Conservation (phyloP, 768 basidiomycete genomes). For the Naganishia kalamii region DNA sequence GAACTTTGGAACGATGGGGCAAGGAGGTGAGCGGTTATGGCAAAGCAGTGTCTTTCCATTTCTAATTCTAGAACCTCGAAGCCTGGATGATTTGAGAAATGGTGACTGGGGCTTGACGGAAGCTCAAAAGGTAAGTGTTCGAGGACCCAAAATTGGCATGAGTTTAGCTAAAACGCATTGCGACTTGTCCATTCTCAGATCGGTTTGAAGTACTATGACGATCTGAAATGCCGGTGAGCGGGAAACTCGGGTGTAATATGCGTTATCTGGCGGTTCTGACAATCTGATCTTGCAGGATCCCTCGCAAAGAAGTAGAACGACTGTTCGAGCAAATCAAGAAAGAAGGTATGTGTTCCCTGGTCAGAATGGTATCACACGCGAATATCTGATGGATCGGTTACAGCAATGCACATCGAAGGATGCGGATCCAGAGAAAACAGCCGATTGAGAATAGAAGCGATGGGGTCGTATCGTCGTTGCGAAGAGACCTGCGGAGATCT, state of each 20-base stretch:
- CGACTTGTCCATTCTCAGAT: slow-evolving; percentile 22
- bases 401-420: slow-evolving; percentile 54
- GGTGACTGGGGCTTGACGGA: slow-evolving; percentile 60
- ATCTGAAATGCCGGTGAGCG: slow-evolving; percentile 56
- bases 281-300: slow-evolving; percentile 57
- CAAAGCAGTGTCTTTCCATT: no score
- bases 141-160: slow-evolving; percentile 62
- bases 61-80: not conserved
- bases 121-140: slow-evolving; percentile 37
- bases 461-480: slow-evolving; percentile 88
- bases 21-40: slow-evolving; percentile 49
- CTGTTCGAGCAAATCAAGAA: slow-evolving; percentile 68
- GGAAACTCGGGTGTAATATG: not conserved
- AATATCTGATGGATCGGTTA: not conserved
- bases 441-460: slow-evolving; percentile 65
- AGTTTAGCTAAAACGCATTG: slow-evolving; percentile 49
- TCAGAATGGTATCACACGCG: not conserved
- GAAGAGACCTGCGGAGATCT: slow-evolving; percentile 82
- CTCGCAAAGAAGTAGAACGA: slow-evolving; percentile 66
- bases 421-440: slow-evolving; percentile 56
- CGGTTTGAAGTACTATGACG: slow-evolving; percentile 51
- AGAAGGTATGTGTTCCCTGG: slow-evolving; percentile 53
- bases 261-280: not conserved
- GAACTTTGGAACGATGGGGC: slow-evolving; percentile 72
- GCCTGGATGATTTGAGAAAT: slow-evolving; percentile 61